Conservation (phyloP, 23 red algal species). For the Cyanidiococcus yangmingshanensis region DNA sequence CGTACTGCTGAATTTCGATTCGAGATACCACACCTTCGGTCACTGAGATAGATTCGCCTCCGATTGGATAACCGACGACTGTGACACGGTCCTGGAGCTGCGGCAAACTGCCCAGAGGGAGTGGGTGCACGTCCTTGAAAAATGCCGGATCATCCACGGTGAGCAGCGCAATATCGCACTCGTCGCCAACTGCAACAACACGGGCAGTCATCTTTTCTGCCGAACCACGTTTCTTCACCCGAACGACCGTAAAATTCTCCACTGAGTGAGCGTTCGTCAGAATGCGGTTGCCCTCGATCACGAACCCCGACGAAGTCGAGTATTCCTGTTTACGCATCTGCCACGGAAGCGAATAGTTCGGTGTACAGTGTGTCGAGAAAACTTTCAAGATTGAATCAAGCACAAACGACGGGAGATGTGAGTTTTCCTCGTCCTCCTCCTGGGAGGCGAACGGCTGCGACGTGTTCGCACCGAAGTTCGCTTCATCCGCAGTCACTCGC, state of each 20-base stretch:
- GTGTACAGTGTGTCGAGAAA: constrained; percentile 72
- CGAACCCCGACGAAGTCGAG: constrained; percentile 70
- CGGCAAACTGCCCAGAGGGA: constrained; percentile 56
- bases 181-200: constrained; percentile 70
- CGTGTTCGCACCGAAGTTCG: background rate
- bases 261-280: constrained; percentile 90
- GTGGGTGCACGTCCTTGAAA: constrained; percentile 41
- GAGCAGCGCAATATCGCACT: constrained; percentile 90
- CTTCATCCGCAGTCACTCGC: background rate
- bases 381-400: constrained; percentile 77
- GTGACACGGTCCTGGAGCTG: constrained; percentile 51
- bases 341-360: constrained; percentile 85
- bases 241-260: constrained; percentile 73
- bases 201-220: constrained; percentile 49
- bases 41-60: constrained; percentile 69
- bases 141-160: constrained; percentile 66
- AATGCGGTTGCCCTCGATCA: constrained; percentile 55
- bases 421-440: constrained; percentile 13
- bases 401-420: constrained; percentile 26
- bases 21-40: constrained; percentile 75
- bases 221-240: constrained; percentile 66
- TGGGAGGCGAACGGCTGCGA: background rate
- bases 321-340: constrained; percentile 55
- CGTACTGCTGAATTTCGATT: constrained; percentile 72
- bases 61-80: constrained; percentile 73